Conservation (phyloP, 768 basidiomycete genomes). For the Lentinus brumalis region DNA sequence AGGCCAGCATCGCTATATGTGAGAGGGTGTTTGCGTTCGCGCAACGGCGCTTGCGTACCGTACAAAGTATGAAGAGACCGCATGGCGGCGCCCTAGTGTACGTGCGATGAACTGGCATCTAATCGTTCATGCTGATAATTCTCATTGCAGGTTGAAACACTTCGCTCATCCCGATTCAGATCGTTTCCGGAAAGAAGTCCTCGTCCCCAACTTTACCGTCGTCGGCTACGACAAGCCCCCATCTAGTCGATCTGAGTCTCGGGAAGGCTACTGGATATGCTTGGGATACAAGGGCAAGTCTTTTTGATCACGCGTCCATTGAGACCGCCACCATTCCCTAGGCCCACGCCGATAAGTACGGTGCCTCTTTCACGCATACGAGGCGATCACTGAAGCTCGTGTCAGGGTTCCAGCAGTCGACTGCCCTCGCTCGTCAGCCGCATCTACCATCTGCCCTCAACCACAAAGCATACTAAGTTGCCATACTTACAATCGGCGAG, state of each 20-base stretch:
- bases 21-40: conserved; percentile 74
- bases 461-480: too few relatives aligned
- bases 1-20: conserved; percentile 72
- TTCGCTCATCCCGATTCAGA: conserved; percentile 75
- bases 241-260: conserved; percentile 75
- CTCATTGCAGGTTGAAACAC: conserved; percentile 69
- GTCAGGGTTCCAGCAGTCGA: too few relatives aligned
- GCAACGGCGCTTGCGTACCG: conserved; percentile 50
- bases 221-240: conserved; percentile 79
- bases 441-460: too few relatives aligned
- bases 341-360: background rate
- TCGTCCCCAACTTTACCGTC: conserved; percentile 64
- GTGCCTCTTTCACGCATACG: too few relatives aligned
- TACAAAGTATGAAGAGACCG: conserved; percentile 42
- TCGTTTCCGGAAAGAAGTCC: conserved; percentile 58
- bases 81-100: conserved; percentile 63
- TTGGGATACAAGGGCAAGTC: conserved; percentile 57
- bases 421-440: too few relatives aligned
- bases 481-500: too few relatives aligned
- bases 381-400: too few relatives aligned
- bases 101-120: conserved; percentile 24
- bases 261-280: conserved; percentile 88
- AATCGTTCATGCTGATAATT: background rate
- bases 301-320: too few relatives aligned
- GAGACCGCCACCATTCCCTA: background rate